These are phyloP conservation scores for Gynochthodes officinalis DNA, from an alignment of 257 asterid genomes.

Conservation along the genomic window DNA sequence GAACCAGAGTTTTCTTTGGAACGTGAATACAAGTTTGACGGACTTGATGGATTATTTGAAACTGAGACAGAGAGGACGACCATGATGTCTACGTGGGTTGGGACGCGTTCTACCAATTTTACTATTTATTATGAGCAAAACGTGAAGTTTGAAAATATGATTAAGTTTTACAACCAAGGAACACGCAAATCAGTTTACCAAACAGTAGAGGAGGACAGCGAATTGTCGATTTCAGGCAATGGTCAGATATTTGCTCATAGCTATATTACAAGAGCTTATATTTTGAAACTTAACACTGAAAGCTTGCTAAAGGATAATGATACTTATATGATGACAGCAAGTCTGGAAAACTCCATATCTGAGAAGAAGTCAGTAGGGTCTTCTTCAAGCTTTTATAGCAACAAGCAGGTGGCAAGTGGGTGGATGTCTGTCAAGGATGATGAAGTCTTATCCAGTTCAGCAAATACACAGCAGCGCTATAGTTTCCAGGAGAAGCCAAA, in stretches of 20 bases:
- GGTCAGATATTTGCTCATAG: slow-evolving; percentile 23
- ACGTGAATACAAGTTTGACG: slow-evolving; percentile 27
- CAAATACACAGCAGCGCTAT: slow-evolving; percentile 44
- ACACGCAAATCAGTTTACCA: slow-evolving; percentile 44
- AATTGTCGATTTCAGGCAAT: slow-evolving; percentile 25
- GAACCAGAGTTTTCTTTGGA: slow-evolving; percentile 34
- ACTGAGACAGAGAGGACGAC: slow-evolving; percentile 45
- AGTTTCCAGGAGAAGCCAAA: slow-evolving; percentile 25
- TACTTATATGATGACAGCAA: slow-evolving; percentile 33
- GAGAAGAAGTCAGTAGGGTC: slow-evolving; percentile 32
- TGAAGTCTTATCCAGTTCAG: slow-evolving; percentile 59
- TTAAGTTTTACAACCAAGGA: slow-evolving; percentile 44
- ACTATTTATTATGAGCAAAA: slow-evolving; percentile 35
- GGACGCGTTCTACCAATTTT: slow-evolving; percentile 60
- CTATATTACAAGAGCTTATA: slow-evolving; percentile 34
- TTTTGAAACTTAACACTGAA: slow-evolving; percentile 36
- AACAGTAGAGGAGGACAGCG: slow-evolving; percentile 37
- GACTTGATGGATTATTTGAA: slow-evolving; percentile 54
- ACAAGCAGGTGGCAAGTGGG: slow-evolving; percentile 48
- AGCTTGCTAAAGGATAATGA: slow-evolving; percentile 26
- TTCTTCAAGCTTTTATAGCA: slow-evolving; percentile 27
- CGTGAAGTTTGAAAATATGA: slow-evolving; percentile 47
- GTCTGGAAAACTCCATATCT: slow-evolving; percentile 38
- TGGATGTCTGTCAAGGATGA: slow-evolving; percentile 62
- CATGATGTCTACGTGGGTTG: slow-evolving; percentile 71